Percentiles rank a stretch among this genome's conserved stretches.
Evolutionary conservation across 2,329 filamentous ascomycete genomes (phyloP).

Genomic region (Sarocladium kiliense): DNA sequence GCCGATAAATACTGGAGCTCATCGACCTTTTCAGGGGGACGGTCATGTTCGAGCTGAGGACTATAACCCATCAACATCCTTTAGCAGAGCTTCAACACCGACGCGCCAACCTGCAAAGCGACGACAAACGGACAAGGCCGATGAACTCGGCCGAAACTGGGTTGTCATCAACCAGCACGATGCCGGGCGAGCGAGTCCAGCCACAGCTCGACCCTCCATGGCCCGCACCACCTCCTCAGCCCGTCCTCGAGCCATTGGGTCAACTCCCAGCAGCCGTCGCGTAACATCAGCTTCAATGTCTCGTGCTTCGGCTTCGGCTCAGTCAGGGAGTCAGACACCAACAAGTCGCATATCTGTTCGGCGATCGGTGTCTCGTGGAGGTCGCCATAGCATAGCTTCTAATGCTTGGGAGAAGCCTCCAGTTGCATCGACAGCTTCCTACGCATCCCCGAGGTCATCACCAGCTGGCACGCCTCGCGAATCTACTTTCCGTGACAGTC

Average conservation of each 20-base stretch:
- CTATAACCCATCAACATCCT: slow-evolving; percentile 11
- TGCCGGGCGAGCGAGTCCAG: slow-evolving; percentile 14
- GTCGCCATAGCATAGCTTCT: neutral
- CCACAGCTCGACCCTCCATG: slow-evolving; percentile 15
- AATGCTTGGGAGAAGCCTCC: neutral
- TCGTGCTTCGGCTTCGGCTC: neutral
- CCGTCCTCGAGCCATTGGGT: slow-evolving; percentile 39
- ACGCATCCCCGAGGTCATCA: slow-evolving; percentile 25
- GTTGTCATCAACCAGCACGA: slow-evolving; percentile 54
- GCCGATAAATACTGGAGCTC: slow-evolving; percentile 8
- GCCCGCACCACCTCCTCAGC: neutral
- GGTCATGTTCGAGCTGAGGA: neutral
- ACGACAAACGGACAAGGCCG: slow-evolving; percentile 45
- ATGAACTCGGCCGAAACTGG: slow-evolving; percentile 64
- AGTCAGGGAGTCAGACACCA: neutral
- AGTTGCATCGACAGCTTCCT: slow-evolving; percentile 25
- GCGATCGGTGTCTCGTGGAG: neutral
- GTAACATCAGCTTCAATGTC: neutral
- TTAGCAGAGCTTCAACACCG: slow-evolving; percentile 34
- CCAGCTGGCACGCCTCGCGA: neutral
- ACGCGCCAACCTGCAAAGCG: slow-evolving; percentile 45
- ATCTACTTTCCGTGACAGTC: neutral
- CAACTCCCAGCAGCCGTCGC: slow-evolving; percentile 18
- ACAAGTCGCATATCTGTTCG: neutral
- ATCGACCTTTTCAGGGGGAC: neutral